Percentiles rank a stretch among this genome's conserved stretches.
Evolutionary conservation across 1,139 yeast genomes (phyloP).

Genomic region (Blastobotrys buckinghamii): DNA sequence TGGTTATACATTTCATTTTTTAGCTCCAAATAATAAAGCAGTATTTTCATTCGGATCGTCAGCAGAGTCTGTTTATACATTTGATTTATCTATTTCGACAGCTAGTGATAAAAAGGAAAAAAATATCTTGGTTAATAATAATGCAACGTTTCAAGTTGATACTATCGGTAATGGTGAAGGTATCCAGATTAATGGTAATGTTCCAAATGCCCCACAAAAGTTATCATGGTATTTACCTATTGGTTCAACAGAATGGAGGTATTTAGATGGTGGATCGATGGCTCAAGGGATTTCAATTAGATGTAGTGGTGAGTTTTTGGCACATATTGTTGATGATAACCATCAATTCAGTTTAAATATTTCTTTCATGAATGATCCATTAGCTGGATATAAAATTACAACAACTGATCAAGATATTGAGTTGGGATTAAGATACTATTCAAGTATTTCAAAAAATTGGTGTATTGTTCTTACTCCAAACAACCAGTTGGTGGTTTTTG

Average conservation of each 20-base stretch:
- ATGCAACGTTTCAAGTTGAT: neutral
- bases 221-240: neutral
- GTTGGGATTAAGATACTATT: neutral
- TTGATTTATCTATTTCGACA: neutral
- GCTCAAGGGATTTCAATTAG: neutral
- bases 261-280: neutral
- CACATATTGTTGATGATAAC: neutral
- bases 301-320: neutral
- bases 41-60: neutral
- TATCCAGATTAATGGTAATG: neutral
- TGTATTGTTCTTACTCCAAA: neutral
- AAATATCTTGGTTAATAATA: neutral
- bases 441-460: neutral
- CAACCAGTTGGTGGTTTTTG: neutral
- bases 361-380: neutral
- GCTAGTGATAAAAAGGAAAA: neutral
- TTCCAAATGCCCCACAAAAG: neutral
- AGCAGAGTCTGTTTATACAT: neutral
- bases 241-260: neutral
- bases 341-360: neutral
- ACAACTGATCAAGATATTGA: neutral
- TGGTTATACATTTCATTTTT: constrained; percentile 3
- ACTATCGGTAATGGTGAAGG: neutral
- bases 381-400: neutral
- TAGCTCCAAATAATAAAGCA: neutral